A percentile compares a stretch with the other conserved stretches of the same genome.
Evolutionary conservation across 2,329 filamentous ascomycete genomes (phyloP).

Genomic region (Corinectria fuckeliana): DNA sequence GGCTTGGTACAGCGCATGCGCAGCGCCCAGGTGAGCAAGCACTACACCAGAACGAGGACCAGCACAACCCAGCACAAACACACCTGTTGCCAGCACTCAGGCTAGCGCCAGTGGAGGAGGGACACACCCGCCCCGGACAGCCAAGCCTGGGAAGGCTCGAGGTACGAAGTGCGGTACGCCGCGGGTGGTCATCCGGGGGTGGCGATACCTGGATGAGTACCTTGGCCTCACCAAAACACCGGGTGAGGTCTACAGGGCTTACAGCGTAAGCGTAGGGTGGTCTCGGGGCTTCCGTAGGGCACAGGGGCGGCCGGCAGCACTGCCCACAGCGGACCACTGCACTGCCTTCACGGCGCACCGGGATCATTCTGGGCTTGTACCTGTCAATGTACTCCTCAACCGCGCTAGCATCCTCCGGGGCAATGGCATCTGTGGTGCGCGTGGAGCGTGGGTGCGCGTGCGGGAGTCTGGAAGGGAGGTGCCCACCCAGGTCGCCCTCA

Average conservation of each 20-base stretch:
- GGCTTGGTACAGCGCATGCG: conserved; percentile 6
- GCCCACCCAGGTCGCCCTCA: conserved; percentile 10
- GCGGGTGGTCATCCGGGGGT: conserved; percentile 25
- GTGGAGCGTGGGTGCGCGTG: conserved; percentile 32
- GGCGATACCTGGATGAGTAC: conserved; percentile 25
- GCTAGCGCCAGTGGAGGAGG: conserved; percentile 26
- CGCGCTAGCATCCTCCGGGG: conserved; percentile 34
- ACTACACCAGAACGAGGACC: conserved; percentile 4
- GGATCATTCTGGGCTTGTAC: conserved; percentile 10
- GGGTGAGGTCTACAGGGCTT: conserved; percentile 1
- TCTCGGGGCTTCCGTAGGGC: conserved; percentile 17
- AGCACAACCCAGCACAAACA: conserved; percentile 19
- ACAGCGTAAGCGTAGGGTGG: conserved; percentile 10
- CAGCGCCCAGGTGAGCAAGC: conserved; percentile 2
- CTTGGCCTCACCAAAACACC: neutral
- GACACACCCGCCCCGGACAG: conserved; percentile 23
- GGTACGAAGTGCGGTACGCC: conserved; percentile 29
- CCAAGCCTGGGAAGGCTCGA: conserved; percentile 27
- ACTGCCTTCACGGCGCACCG: conserved; percentile 10
- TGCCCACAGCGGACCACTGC: conserved; percentile 12
- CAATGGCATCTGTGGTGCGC: conserved; percentile 38
- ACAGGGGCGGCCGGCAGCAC: conserved; percentile 10
- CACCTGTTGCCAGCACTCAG: conserved; percentile 15
- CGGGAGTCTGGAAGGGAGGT: conserved; percentile 24
- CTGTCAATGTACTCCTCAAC: conserved; percentile 8